Evolutionary conservation across 441 rosid species (phyloP).

Genomic region (Aleurites moluccanus): DNA sequence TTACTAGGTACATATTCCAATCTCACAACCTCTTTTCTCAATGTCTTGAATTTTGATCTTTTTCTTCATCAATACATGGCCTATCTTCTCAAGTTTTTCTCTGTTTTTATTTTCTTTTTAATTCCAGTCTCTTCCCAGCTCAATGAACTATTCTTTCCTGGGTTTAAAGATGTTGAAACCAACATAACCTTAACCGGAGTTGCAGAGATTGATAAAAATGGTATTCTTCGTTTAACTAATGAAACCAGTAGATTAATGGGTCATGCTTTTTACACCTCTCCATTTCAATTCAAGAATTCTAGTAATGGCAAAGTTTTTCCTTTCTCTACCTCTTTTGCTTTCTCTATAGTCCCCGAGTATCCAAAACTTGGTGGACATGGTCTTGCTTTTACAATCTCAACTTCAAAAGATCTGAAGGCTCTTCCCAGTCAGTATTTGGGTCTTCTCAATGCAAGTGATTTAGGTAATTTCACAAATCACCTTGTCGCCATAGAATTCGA

Average conservation of each 20-base stretch:
- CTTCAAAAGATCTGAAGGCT: conserved; percentile 37
- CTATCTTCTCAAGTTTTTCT: conserved; percentile 19
- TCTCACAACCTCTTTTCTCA: neutral
- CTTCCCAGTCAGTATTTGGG: conserved; percentile 79
- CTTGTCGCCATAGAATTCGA: conserved; percentile 78
- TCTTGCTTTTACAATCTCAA: conserved; percentile 64
- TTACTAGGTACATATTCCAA: neutral
- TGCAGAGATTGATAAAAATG: conserved; percentile 44
- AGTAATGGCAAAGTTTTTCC: conserved; percentile 38
- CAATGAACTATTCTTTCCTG: conserved; percentile 36
- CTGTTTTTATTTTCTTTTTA: conserved; percentile 8
- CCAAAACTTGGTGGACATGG: conserved; percentile 76
- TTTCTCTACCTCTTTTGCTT: conserved; percentile 65
- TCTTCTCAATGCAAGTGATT: conserved; percentile 53
- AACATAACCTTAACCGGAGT: conserved; percentile 47
- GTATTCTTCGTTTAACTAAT: conserved; percentile 59
- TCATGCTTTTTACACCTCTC: conserved; percentile 54
- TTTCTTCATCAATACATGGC: conserved; percentile 20
- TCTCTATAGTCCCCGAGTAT: conserved; percentile 61
- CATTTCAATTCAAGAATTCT: conserved; percentile 54
- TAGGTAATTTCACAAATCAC: conserved; percentile 54
- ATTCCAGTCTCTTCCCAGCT: conserved; percentile 27
- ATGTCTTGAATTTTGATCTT: conserved; percentile 3
- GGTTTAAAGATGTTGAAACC: conserved; percentile 27
- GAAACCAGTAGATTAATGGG: conserved; percentile 43